Evolutionary conservation across 108 stramenopile species (phyloP), one percentile per base, ranked within the genome.

Genomic region (Heterococcus sp.): DNA sequence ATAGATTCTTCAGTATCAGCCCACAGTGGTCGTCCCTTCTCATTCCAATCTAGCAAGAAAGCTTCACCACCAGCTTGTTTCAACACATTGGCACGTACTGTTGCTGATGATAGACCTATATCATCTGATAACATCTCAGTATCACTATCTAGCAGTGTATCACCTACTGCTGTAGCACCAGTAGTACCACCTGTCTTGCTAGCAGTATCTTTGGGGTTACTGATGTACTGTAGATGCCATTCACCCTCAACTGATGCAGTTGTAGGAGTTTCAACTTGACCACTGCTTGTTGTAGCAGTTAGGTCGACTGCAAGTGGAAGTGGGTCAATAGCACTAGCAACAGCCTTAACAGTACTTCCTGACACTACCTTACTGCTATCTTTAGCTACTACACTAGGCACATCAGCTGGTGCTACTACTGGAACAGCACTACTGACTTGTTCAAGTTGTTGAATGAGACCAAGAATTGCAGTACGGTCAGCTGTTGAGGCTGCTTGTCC

Each of bases 191-290:
- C 46, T n/a, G n/a, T n/a, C n/a, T n/a, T n/a, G n/a, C n/a, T n/a
- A n/a, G n/a, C n/a, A n/a, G n/a, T n/a, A 21, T 35, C 77, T 37
- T 70, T 21, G 33, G 14, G 36, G 30, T 64, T 67, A 28, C 70
- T 63, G 14, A 78, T 65, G 77, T 58, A 78, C 70, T 78, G 68
- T 36, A 78, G 77, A 70, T 78, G 77, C 77, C 77, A 78, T 40
- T 78, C 77, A 0, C 77, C 77, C 29, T 67, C 77, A 21, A 78
- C 69, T 34, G 30, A 46, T 8, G 46, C 46, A 21, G 46, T 21
- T 8, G 46, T 21, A 58, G 46, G 46, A 21, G 21, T 21, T 21
- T 58, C 14, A 8, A 21, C 14, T 21, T 14, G 14, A 21, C 14
- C 46, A 8, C 14, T 58, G 46, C 14, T 21, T 21, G 21, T 21